These are phyloP conservation scores for Kodamaea suecica DNA, from an alignment of 1,139 yeast genomes.

Conservation along the genomic window DNA sequence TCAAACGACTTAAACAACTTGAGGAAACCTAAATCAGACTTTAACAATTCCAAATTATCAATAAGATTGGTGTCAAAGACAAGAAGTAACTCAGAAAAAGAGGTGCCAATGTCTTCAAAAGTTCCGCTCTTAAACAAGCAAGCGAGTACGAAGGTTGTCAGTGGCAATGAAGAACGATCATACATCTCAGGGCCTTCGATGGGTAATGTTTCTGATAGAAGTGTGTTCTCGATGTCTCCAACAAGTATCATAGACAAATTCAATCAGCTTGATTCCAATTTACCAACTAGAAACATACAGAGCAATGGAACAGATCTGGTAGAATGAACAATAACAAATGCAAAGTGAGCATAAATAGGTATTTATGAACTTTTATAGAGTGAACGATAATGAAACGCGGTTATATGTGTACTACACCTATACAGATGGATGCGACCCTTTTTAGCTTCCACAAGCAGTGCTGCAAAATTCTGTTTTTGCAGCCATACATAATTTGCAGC, in stretches of 20 bases:
- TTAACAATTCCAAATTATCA: slow-evolving; percentile 19
- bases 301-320: slow-evolving; percentile 27
- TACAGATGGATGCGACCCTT: no score
- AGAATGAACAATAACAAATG: slow-evolving; percentile 14
- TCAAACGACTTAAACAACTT: not conserved
- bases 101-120: slow-evolving; percentile 13
- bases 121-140: slow-evolving; percentile 34
- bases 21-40: slow-evolving; percentile 3
- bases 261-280: slow-evolving; percentile 13
- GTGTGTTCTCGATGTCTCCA: slow-evolving; percentile 4
- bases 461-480: no score
- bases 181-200: slow-evolving; percentile 6
- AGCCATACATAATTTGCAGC: no score
- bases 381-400: not conserved
- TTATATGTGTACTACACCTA: no score
- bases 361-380: no score
- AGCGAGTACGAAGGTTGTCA: slow-evolving; percentile 28
- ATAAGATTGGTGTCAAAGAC: slow-evolving; percentile 15
- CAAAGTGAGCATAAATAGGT: not conserved
- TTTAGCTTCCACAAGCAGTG: no score
- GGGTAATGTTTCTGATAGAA: not conserved
- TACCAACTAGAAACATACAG: slow-evolving; percentile 20
- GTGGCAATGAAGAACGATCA: slow-evolving; percentile 4
- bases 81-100: slow-evolving; percentile 4
- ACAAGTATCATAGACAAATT: slow-evolving; percentile 16